phyloP scores from a whole-genome alignment of 148 eudicot species.

The Silene uniflora region DNA sequence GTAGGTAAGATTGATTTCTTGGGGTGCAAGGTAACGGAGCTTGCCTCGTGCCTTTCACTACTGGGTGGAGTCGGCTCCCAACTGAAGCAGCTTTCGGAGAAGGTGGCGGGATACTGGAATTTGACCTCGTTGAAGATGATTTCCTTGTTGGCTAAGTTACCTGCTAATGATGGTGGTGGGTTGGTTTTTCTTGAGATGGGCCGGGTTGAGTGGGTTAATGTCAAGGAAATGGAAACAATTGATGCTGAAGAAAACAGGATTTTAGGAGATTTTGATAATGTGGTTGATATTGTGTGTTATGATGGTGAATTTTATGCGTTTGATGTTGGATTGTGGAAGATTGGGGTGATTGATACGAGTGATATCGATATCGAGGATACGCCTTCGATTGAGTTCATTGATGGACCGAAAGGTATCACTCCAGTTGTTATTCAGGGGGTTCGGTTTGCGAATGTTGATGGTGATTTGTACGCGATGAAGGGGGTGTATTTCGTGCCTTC shows the following conservation, averaged over 20 bases:
- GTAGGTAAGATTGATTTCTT: too few species aligned
- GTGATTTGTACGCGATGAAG: background rate
- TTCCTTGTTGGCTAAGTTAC: background rate
- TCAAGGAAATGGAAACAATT: background rate
- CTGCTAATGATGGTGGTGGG: background rate
- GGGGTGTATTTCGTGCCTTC: too few species aligned
- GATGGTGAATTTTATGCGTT: background rate
- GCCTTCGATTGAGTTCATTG: too few species aligned
- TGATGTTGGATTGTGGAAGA: background rate
- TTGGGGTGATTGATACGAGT: background rate
- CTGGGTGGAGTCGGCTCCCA: background rate
- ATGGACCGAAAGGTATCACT: too few species aligned
- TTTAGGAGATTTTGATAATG: background rate
- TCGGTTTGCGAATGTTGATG: background rate
- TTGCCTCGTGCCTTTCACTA: background rate
- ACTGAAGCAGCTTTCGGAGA: background rate
- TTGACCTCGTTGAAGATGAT: background rate
- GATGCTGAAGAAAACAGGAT: background rate
- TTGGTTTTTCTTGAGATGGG: background rate
- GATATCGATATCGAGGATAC: too few species aligned
- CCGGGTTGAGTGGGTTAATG: background rate
- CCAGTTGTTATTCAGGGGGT: background rate
- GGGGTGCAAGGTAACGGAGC: too few species aligned
- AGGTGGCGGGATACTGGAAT: conserved; percentile 4
- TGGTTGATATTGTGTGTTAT: background rate